Conservation (phyloP, 2,329 filamentous ascomycete genomes). For the Sarocladium brachiariae region DNA sequence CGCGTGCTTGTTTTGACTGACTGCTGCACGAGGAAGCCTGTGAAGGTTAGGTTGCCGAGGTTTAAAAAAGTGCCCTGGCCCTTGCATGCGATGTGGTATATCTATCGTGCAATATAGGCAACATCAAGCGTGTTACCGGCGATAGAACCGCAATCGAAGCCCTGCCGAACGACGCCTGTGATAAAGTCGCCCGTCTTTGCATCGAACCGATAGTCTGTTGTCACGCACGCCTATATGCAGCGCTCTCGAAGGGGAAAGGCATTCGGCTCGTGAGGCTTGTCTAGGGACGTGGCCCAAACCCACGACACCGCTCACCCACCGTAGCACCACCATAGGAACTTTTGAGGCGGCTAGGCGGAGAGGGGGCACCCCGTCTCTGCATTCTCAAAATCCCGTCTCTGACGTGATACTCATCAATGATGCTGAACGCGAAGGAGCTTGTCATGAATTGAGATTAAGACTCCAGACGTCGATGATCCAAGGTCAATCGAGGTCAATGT, state of each 20-base stretch:
- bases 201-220: neutral
- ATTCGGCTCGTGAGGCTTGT: neutral
- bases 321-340: conserved; percentile 1
- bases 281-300: neutral
- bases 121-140: neutral
- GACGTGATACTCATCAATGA: no score
- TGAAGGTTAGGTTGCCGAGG: neutral
- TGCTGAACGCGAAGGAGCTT: no score
- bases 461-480: no score
- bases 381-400: neutral
- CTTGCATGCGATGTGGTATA: neutral
- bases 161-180: neutral
- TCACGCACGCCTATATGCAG: neutral
- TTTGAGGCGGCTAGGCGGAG: conserved; percentile 3
- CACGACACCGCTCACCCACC: neutral
- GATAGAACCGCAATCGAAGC: conserved; percentile 8
- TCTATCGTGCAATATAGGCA: neutral
- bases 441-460: no score
- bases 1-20: neutral
- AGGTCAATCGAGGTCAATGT: no score
- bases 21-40: neutral
- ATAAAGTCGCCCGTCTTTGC: neutral
- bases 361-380: neutral
- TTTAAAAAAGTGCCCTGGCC: neutral
- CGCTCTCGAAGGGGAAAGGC: conserved; percentile 3